phyloP scores from a whole-genome alignment of 2,329 filamentous ascomycete genomes.

The Colletotrichum simmondsii region DNA sequence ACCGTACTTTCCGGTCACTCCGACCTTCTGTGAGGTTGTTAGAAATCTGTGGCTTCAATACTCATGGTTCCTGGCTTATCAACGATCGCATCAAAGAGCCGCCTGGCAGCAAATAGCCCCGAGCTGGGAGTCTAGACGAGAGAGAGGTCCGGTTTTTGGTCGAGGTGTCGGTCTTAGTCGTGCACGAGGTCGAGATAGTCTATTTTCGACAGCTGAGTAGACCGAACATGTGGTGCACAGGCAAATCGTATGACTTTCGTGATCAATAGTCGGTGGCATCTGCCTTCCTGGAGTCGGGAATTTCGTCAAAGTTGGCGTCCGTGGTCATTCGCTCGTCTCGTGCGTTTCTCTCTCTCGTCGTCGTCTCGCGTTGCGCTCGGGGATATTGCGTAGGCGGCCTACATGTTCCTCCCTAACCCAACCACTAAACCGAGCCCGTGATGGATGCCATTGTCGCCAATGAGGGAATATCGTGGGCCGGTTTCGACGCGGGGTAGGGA shows the following conservation, averaged over 20 bases:
- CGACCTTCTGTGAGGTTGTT: slow-evolving; percentile 78
- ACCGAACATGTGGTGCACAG: no score
- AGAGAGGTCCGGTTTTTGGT: background rate
- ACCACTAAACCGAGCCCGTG: background rate
- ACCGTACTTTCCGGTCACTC: slow-evolving; percentile 97
- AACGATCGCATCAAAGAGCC: background rate
- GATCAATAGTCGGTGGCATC: no score
- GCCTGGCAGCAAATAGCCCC: background rate
- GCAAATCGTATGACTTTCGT: background rate
- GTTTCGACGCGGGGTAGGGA: slow-evolving; percentile 13
- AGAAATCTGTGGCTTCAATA: slow-evolving; percentile 16
- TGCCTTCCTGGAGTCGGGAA: background rate
- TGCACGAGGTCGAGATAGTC: no score
- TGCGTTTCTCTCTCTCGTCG: slow-evolving; percentile 9
- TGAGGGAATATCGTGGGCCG: background rate
- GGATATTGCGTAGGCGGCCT: background rate
- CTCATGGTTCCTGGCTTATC: slow-evolving; percentile 5
- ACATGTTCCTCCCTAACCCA: background rate
- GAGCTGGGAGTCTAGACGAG: background rate
- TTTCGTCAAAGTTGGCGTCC: background rate
- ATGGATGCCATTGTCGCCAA: slow-evolving; percentile 16
- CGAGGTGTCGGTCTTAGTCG: no score
- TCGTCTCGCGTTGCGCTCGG: slow-evolving; percentile 5
- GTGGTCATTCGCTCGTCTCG: background rate
- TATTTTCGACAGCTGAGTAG: no score